A percentile compares a stretch with the other conserved stretches of the same genome.
Conservation (phyloP, 1,139 yeast genomes). For the Yamadazyma conglobata region DNA sequence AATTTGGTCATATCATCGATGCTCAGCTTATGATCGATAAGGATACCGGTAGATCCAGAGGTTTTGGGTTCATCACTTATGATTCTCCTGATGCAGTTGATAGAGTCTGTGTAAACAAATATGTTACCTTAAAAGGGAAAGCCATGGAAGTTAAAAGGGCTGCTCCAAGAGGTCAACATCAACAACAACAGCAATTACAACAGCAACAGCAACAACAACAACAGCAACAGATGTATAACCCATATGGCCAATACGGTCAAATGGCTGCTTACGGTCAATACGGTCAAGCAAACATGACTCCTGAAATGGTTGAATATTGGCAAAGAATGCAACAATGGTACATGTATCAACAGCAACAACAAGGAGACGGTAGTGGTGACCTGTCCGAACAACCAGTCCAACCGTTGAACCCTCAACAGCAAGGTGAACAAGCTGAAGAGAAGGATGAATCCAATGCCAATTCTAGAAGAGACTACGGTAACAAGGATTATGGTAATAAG, state of each 20-base stretch:
- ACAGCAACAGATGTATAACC: constrained; percentile 22
- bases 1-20: constrained; percentile 91
- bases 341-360: constrained; percentile 62
- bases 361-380: constrained; percentile 31
- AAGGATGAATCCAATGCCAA: constrained; percentile 4
- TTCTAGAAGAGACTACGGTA: constrained; percentile 1
- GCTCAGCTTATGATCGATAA: constrained; percentile 98
- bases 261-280: constrained; percentile 19
- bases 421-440: constrained; percentile 22
- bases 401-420: constrained; percentile 55
- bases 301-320: constrained; percentile 89
- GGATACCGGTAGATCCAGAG: constrained; percentile 96
- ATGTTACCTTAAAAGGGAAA: constrained; percentile 80
- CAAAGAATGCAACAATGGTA: constrained; percentile 80
- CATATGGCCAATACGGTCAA: constrained; percentile 36
- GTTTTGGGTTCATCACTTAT: constrained; percentile 95
- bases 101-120: constrained; percentile 79
- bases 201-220: constrained; percentile 39
- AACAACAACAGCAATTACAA: constrained; percentile 33
- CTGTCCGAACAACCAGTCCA: constrained; percentile 38
- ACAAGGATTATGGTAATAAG: constrained; percentile 6
- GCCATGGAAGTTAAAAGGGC: constrained; percentile 97
- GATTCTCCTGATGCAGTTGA: constrained; percentile 97
- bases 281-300: constrained; percentile 57
- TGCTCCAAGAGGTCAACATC: constrained; percentile 76